Evolutionary conservation across 2,329 filamentous ascomycete species (phyloP).

Genomic region (Dryadomyces quercus-mongolicae): DNA sequence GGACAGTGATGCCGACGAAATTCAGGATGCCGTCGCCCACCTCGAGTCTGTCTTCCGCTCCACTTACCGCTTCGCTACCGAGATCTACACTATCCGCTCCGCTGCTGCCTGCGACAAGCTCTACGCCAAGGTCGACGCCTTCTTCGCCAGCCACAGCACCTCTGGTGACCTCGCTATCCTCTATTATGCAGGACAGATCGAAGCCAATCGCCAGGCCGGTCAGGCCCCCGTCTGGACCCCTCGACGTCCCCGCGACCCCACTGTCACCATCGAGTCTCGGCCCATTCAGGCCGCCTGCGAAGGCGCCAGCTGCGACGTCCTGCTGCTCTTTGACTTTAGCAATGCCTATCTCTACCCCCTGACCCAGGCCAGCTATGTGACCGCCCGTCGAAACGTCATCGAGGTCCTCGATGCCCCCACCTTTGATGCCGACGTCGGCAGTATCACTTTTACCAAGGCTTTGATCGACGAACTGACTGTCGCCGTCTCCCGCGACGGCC

Average conservation of each 20-base stretch:
- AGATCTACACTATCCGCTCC: slow-evolving; percentile 3
- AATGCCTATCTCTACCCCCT: slow-evolving; percentile 6
- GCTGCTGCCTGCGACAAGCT: slow-evolving; percentile 1
- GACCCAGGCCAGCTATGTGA: slow-evolving; percentile 1
- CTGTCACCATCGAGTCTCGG: slow-evolving; percentile 1
- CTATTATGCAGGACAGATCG: slow-evolving; percentile 10
- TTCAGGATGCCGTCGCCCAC: neutral
- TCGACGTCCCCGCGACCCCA: neutral
- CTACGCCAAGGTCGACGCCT: slow-evolving; percentile 2
- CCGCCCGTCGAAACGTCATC: slow-evolving; percentile 5
- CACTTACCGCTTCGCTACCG: slow-evolving; percentile 7
- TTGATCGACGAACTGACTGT: slow-evolving; percentile 9
- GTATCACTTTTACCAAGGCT: slow-evolving; percentile 7
- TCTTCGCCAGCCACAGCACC: slow-evolving; percentile 5
- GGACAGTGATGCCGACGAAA: slow-evolving; percentile 6
- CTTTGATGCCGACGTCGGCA: slow-evolving; percentile 1
- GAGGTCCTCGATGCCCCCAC: slow-evolving; percentile 10
- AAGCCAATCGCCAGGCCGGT: slow-evolving; percentile 1
- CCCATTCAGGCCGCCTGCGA: slow-evolving; percentile 10
- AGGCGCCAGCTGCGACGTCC: slow-evolving; percentile 7
- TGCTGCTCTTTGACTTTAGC: slow-evolving; percentile 11
- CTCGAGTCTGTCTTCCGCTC: slow-evolving; percentile 8
- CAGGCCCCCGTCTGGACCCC: slow-evolving; percentile 7
- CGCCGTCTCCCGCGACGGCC: neutral
- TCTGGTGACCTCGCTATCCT: slow-evolving; percentile 10